Percentiles rank a stretch among this genome's conserved stretches.
Conservation (phyloP, 1,139 yeast species). For the Pichia sp. region DNA sequence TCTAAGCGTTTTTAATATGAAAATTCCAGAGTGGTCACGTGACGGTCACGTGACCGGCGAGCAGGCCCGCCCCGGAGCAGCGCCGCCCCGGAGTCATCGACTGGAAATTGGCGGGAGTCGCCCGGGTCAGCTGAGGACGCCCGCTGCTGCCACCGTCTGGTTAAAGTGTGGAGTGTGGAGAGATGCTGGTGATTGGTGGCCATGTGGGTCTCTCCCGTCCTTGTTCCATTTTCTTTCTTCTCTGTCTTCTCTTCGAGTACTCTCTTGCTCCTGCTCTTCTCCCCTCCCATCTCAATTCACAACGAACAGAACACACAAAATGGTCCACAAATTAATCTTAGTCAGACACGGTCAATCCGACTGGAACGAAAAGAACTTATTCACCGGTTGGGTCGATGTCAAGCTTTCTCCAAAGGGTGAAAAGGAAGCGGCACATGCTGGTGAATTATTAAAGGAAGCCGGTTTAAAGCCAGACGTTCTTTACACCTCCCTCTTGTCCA, state of each 20-base stretch:
- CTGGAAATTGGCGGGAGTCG: no score
- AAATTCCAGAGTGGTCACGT: no score
- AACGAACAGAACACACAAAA: constrained; percentile 14
- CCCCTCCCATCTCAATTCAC: neutral
- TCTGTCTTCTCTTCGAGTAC: neutral
- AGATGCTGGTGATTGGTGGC: no score
- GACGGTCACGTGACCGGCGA: no score
- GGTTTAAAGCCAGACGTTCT: constrained; percentile 82
- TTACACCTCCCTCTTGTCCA: constrained; percentile 88
- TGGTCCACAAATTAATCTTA: constrained; percentile 69
- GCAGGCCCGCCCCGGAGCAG: constrained; percentile 1
- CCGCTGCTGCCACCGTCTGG: no score
- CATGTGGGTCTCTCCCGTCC: no score
- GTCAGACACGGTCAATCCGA: constrained; percentile 99
- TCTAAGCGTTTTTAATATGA: no score
- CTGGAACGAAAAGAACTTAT: constrained; percentile 97
- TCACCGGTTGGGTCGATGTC: constrained; percentile 99
- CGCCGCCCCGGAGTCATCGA: constrained; percentile 5
- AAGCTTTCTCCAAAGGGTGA: constrained; percentile 80
- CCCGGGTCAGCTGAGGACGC: neutral
- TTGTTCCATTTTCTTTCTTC: no score
- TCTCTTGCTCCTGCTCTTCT: neutral
- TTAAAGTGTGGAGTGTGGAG: no score
- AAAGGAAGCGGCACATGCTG: constrained; percentile 92
- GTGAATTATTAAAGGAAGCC: constrained; percentile 87